phyloP scores from a whole-genome alignment of 805 yeast genomes.

The Pichia eremophila region DNA sequence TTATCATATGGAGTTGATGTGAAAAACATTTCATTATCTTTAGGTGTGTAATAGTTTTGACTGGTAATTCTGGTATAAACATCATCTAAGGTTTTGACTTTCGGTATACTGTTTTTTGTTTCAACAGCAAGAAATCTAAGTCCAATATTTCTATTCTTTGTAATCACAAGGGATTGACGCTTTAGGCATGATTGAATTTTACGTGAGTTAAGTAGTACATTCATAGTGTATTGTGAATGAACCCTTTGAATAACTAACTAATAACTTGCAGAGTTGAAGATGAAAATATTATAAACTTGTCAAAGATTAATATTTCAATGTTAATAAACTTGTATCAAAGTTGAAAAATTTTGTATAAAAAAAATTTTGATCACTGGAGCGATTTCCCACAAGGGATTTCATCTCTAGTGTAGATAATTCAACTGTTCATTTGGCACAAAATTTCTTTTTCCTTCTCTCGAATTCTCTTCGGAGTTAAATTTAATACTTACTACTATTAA shows the following conservation, averaged over 20 bases:
- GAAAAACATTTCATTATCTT: slow-evolving; percentile 7
- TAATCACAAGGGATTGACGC: not conserved
- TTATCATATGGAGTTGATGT: slow-evolving; percentile 21
- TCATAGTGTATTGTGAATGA: not conserved
- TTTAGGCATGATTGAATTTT: slow-evolving; percentile 3
- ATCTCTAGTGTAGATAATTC: not conserved
- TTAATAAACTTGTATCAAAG: no score
- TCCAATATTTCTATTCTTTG: not conserved
- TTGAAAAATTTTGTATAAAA: not conserved
- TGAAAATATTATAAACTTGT: no score
- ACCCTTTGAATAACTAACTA: not conserved
- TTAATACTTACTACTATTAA: no score
- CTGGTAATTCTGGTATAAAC: slow-evolving; percentile 9
- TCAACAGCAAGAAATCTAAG: slow-evolving; percentile 9
- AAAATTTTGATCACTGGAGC: not conserved
- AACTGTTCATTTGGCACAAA: no score
- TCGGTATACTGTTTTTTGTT: slow-evolving; percentile 3
- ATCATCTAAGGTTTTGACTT: slow-evolving; percentile 15
- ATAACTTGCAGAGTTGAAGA: no score
- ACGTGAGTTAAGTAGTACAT: slow-evolving; percentile 6
- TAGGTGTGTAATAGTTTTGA: not conserved
- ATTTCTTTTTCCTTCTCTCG: not conserved
- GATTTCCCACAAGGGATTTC: not conserved
- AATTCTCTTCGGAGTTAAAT: no score
- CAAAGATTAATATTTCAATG: not conserved